Base-by-base conservation (phyloP, 2,329 filamentous ascomycete species). In the Ophiocordyceps unilateralis region DNA sequence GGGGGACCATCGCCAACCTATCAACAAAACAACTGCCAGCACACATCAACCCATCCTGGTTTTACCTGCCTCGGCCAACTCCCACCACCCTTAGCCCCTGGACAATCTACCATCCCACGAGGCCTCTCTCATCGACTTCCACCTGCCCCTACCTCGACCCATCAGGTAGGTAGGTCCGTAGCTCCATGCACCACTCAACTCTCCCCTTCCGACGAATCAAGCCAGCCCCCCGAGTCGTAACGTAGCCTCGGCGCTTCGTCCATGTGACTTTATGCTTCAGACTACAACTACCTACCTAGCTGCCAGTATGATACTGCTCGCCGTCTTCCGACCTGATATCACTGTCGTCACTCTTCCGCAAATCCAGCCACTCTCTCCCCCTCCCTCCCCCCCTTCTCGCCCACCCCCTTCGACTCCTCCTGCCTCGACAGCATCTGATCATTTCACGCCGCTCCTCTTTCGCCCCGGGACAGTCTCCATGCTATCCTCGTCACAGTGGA, bases 221-320 rank as follows among this genome's bases (percentile, higher is more conserved):
- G n/a, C 32, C 28, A 23, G n/a, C 15, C 20, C 20, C 15, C 14
- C 6, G 26, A 22, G 20, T 26, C 26, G 34, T 43, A 46, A 43
- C 17, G 40, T 46, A 43, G 39, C 32, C 34, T 37, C 20, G 40
- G 40, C 41, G 14, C 28, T 30, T n/a, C n/a, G 28, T 42, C 28
- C 42, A 41, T 45, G 46, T 38, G 44, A 42, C 44, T 48, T 24
- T 14, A 41, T 43, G 37, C 32, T 47, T 40, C 41, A 43, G 40
- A 24, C 41, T 45, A 46, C 45, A 42, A 39, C 37, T 21, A 41
- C n/a, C n/a, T n/a, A n/a, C n/a, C 42, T 45, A 45, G 20, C 40
- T 41, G 39, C 19, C 41, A 39, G 41, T 45, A 41, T 34, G 28
- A 45, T 40, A 38, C 21, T 41, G 41, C 28, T 20, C 15, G 32